These are phyloP conservation scores for Termitomyces sp. DNA, from an alignment of 768 basidiomycete genomes.

Conservation along the genomic window DNA sequence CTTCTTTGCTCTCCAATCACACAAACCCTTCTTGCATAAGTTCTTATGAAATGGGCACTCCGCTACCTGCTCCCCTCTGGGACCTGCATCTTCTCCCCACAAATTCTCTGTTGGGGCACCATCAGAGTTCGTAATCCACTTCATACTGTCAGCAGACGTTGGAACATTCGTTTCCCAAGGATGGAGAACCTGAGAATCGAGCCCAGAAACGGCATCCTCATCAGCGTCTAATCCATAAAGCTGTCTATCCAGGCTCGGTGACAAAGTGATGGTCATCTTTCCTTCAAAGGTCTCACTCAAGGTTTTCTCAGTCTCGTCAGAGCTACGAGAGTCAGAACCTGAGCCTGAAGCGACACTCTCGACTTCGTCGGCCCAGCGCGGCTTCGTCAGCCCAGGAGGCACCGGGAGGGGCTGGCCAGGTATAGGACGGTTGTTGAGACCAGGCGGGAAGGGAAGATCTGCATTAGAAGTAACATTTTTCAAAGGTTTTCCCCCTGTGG, in stretches of 20 bases:
- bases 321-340: constrained; percentile 6
- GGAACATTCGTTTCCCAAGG: constrained; percentile 16
- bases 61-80: constrained; percentile 9
- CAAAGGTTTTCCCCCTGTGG: constrained; percentile 3
- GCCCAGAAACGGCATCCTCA: constrained; percentile 8
- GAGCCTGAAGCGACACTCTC: constrained; percentile 2
- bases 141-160: background rate
- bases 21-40: constrained; percentile 32
- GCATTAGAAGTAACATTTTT: background rate
- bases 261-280: constrained; percentile 16
- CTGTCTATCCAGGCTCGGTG: constrained; percentile 18
- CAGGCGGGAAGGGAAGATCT: constrained; percentile 10
- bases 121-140: background rate
- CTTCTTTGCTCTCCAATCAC: constrained; percentile 23
- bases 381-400: constrained; percentile 13
- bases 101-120: constrained; percentile 12
- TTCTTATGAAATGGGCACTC: constrained; percentile 24
- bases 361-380: constrained; percentile 5
- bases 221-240: constrained; percentile 12
- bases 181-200: constrained; percentile 16
- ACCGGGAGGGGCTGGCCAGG: constrained; percentile 1
- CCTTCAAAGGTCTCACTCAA: constrained; percentile 9
- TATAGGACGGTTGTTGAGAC: constrained; percentile 5
- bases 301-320: background rate
- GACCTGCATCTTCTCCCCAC: constrained; percentile 18